Percentiles rank a stretch among this genome's conserved stretches.
Conservation (phyloP, 2,329 filamentous ascomycete genomes). For the Pseudopithomyces maydicus region DNA sequence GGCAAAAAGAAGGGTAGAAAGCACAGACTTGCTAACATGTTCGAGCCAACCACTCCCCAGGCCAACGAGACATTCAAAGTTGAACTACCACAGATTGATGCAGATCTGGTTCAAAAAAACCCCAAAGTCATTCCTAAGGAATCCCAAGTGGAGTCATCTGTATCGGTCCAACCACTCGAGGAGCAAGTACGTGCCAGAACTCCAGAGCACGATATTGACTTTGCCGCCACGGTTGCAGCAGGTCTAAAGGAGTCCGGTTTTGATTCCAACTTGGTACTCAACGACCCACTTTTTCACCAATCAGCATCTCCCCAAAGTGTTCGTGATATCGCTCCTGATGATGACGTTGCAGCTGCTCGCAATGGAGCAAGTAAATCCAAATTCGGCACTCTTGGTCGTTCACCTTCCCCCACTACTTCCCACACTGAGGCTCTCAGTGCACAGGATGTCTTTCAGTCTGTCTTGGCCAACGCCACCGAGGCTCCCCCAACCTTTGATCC, state of each 20-base stretch:
- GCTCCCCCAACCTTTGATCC: slow-evolving; percentile 44
- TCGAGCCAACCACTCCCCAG: slow-evolving; percentile 31
- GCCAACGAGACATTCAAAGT: slow-evolving; percentile 8
- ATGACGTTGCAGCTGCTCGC: slow-evolving; percentile 38
- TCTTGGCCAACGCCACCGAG: slow-evolving; percentile 39
- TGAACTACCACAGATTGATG: slow-evolving; percentile 3
- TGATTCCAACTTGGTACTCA: slow-evolving; percentile 50
- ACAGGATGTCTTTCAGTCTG: slow-evolving; percentile 36
- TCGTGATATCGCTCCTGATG: slow-evolving; percentile 38
- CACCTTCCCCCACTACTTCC: slow-evolving; percentile 34
- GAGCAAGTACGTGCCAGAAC: slow-evolving; percentile 22
- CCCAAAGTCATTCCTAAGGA: slow-evolving; percentile 13
- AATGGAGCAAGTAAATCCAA: slow-evolving; percentile 36
- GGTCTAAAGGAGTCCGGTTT: slow-evolving; percentile 54
- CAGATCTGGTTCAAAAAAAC: slow-evolving; percentile 23
- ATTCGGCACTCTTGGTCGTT: slow-evolving; percentile 36
- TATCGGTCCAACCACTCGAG: neutral
- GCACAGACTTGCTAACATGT: slow-evolving; percentile 40
- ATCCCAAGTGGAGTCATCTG: neutral
- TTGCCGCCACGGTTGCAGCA: slow-evolving; percentile 54
- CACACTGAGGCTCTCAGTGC: slow-evolving; percentile 23
- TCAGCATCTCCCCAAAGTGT: slow-evolving; percentile 30
- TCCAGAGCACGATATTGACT: slow-evolving; percentile 49
- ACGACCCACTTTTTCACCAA: slow-evolving; percentile 46
- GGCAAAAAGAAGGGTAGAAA: slow-evolving; percentile 47